Evolutionary conservation across 768 basidiomycete genomes (phyloP), one percentile per base, ranked within the genome.

Genomic region (Postia placenta): DNA sequence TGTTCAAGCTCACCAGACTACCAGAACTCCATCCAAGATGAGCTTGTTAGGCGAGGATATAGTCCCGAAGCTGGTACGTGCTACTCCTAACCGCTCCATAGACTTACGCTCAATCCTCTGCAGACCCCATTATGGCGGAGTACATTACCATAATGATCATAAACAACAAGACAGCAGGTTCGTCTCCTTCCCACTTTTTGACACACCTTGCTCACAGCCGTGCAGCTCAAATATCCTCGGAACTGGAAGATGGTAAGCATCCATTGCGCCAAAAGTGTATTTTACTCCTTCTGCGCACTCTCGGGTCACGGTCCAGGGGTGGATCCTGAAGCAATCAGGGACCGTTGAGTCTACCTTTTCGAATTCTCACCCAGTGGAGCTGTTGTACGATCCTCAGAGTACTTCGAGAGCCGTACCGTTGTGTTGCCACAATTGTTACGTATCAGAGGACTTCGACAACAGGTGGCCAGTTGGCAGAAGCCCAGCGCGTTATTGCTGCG

Each of bases 131-230:
- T 57, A 92, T 93, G 89, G 89, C 91, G 2, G 92, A 94, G 66
- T 94, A 92, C 60, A 91, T 93, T 49, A 91, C 88, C 17, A 94
- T 94, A 51, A 92, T 94, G 92, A 79, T 94, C 41, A 92, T 92
- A 56, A 94, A 94, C 63, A 87, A 88, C 67, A 94, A 93, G 73
- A 83, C 85, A 50, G 67, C 80, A 54, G 78, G 88, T 85, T 57
- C 27, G 82, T 69, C 17, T 27, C 17, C 33, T 19, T 39, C 20
- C 7, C 7, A 9, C 7, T n/a, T 9, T 39, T 14, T 39, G 38
- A 17, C 25, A 30, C 19, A 42, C n/a, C n/a, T n/a, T n/a, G 22
- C 48, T 48, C n/a, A 57, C 49, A 55, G 28, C 23, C 37, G 46
- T 36, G 44, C 61, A 87, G 92, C 77, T 42, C 89, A 92, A 76